These are phyloP conservation scores for Jatropha multifida DNA, from an alignment of 441 rosid genomes.

Conservation along the genomic window DNA sequence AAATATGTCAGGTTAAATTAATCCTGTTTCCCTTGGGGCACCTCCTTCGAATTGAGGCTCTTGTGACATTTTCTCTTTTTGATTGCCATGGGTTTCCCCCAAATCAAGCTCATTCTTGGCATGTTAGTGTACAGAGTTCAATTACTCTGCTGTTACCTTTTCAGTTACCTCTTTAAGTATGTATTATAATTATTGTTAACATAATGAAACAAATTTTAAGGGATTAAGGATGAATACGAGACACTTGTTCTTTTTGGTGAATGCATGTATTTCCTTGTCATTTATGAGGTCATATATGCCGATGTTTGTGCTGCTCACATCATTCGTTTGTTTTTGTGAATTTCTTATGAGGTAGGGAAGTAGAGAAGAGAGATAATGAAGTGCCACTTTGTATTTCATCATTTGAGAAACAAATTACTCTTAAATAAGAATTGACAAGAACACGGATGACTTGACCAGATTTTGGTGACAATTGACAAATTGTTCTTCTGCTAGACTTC, in stretches of 20 bases:
- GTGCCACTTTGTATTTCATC: background rate
- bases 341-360: background rate
- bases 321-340: background rate
- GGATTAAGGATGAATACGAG: background rate
- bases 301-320: background rate
- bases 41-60: background rate
- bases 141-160: background rate
- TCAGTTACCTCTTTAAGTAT: background rate
- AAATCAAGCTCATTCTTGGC: background rate
- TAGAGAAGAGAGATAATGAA: no score
- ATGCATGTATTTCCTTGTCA: background rate
- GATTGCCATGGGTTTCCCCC: background rate
- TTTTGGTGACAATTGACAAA: slow-evolving; percentile 24
- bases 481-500: slow-evolving; percentile 11
- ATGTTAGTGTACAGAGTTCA: background rate
- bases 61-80: background rate
- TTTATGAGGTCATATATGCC: background rate
- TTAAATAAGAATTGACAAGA: slow-evolving; percentile 18
- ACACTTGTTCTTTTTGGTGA: background rate
- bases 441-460: slow-evolving; percentile 20
- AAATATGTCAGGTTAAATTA: background rate
- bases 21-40: background rate
- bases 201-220: background rate
- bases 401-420: slow-evolving; percentile 12
- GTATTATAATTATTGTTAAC: background rate